Evolutionary conservation across 1,284 basidiomycete species (phyloP), one percentile per base, ranked within the genome.

Genomic region (Pseudozyma hubeiensis): DNA sequence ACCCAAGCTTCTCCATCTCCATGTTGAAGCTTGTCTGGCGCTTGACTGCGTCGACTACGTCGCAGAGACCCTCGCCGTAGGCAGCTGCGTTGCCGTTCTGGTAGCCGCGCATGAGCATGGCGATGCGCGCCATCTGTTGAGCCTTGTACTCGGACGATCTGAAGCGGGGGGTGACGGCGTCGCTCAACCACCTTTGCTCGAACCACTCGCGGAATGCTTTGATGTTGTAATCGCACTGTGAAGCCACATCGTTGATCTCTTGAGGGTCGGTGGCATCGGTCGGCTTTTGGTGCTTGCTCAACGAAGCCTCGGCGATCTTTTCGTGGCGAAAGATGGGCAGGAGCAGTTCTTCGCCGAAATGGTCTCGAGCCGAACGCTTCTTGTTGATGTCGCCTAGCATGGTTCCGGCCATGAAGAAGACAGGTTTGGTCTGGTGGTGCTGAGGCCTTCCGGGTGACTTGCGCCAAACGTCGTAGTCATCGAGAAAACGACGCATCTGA

Each of bases 1-100:
- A 76, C 6, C 73, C 73, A 17, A 76, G 53, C 49, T 66, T 65
- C 6, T 49, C 49, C 57, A 76, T 76, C 46, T 76, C 73, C 4
- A 53, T 43, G 31, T 68, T 72, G 64, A 76, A 76, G 40, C 49
- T 56, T 6, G 60, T 64, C 43, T 76, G 73, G 1, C 74, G 59
- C 47, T 72, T 63, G 52, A 78, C 76, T 16, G 69, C 61, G 31
- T 64, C 56, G 17, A 72, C 73, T 29, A 77, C 51, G 45, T 75
- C 64, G 46, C 68, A 63, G 19, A 66, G 58, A 10, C 66, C 65
- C 33, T 67, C 64, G 31, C 70, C 70, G 39, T 68, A 73, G 6
- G 70, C 65, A 40, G 70, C 52, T 4, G 64, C 61, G 30, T 73
- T 73, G 10, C 70, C 70, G 30, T 64, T 60, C 56, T 73, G 54